Conservation (phyloP, 2,329 filamentous ascomycete genomes). For the Pezicula rhizophila region DNA sequence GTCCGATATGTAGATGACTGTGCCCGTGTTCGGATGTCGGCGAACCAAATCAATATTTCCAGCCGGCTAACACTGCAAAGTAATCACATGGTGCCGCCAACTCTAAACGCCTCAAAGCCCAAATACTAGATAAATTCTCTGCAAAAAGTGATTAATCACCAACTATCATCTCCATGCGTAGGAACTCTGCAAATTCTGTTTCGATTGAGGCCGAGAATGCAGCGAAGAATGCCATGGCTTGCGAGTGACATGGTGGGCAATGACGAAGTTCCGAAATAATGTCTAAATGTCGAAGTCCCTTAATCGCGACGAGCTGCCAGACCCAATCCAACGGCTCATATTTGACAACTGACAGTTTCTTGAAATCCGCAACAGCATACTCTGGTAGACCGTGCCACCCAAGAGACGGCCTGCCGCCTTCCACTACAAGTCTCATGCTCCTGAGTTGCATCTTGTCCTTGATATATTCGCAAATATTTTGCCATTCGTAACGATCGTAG, state of each 20-base stretch:
- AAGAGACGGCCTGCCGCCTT: conserved; percentile 43
- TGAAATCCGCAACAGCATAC: conserved; percentile 41
- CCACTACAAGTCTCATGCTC: conserved; percentile 44
- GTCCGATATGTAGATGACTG: not conserved
- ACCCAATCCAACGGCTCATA: conserved; percentile 53
- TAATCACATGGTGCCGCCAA: not conserved
- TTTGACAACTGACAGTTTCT: conserved; percentile 33
- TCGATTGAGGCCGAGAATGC: conserved; percentile 56
- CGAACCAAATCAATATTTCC: not conserved
- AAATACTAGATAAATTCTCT: no score
- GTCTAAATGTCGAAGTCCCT: conserved; percentile 41
- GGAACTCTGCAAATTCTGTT: conserved; percentile 46
- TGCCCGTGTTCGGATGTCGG: not conserved
- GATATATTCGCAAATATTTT: conserved; percentile 43
- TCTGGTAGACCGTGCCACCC: conserved; percentile 44
- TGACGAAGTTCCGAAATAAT: conserved; percentile 48
- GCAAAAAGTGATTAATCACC: not conserved
- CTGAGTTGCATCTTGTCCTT: conserved; percentile 32
- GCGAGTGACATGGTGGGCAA: conserved; percentile 45
- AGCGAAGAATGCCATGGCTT: conserved; percentile 51
- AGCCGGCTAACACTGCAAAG: not conserved
- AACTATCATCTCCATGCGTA: conserved; percentile 32
- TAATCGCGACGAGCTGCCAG: conserved; percentile 45
- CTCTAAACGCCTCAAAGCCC: no score
- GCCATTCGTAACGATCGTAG: conserved; percentile 51